phyloP scores from a whole-genome alignment of 495 filamentous ascomycete genomes.

The Aspergillus sparsus region DNA sequence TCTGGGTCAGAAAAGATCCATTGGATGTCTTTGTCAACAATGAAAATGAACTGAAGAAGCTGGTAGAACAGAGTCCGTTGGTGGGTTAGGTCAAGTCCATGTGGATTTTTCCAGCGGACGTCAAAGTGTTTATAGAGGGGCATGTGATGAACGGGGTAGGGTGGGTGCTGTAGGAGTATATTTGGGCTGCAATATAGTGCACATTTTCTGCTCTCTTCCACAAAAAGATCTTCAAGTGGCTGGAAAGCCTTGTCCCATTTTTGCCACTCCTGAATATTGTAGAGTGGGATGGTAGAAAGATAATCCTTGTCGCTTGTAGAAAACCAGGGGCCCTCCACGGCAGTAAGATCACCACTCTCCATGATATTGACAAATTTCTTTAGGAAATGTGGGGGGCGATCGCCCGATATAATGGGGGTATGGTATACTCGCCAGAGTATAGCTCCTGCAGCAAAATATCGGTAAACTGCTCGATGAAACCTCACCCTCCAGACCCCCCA shows the following conservation, averaged over 20 bases:
- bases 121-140: background rate
- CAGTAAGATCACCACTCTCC: background rate
- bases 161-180: background rate
- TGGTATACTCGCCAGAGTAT: constrained; percentile 7
- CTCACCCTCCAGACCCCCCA: constrained; percentile 4
- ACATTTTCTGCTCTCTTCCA: constrained; percentile 6
- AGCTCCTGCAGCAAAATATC: constrained; percentile 9
- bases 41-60: constrained; percentile 10
- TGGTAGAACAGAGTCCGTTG: background rate
- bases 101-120: background rate
- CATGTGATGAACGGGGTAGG: background rate
- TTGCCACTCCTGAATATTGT: background rate
- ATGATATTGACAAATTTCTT: background rate
- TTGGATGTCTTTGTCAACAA: background rate
- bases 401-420: background rate
- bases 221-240: constrained; percentile 6
- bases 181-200: background rate
- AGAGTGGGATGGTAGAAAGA: background rate
- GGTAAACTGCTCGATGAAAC: constrained; percentile 11
- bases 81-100: background rate
- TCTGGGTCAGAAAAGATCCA: background rate
- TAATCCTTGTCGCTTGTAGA: background rate
- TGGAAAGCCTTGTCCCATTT: background rate
- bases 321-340: constrained; percentile 5
- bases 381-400: constrained; percentile 1